Evolutionary conservation across 169 alveolate species (phyloP), one percentile per base, ranked within the genome.

Genomic region (Plasmodium knowlesi): DNA sequence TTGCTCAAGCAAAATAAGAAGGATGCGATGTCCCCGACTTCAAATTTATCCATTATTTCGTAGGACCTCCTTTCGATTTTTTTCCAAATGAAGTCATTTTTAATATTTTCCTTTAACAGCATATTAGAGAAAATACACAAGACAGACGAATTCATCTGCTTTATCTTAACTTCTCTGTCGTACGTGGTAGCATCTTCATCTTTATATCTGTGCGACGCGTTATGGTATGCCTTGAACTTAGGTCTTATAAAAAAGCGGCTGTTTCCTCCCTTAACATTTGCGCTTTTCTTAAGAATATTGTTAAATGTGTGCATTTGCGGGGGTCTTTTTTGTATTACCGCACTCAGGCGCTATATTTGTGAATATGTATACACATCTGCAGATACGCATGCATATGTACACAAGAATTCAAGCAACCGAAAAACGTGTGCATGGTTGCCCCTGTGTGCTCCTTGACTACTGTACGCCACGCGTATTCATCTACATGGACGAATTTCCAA

Each of bases 1-100:
- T 89, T 89, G 72, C 94, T 89, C 57, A 89, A 89, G 32, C 94
- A 89, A 89, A 89, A 89, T 80, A 89, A 80, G 83, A 89, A 89
- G n/a, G 94, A 89, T 12, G 94, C 94, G 16, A 89, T 81, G 1
- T 89, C 94, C 12, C 67, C 67, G 39, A 79, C 90, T 80, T 89
- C 94, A 81, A 89, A 89, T 61, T 71, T 81, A 34, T 89, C 90
- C 71, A 89, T 67, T 70, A 89, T 30, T 89, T 89, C 94, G 61
- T 89, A 89, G 50, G 94, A 89, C 73, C 94, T 37, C 72, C 54
- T 71, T 81, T 89, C 94, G 5, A 89, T 73, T 70, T 71, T 61
- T 81, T 89, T 89, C 94, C 94, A 89, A 43, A 89, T 67, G 14
- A 78, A 80, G 74, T 89, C 90, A 89, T 80, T 81, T 72, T 81